These are phyloP conservation scores for Globisporangium okanoganense DNA, from an alignment of 352 stramenopile genomes.

Conservation along the genomic window DNA sequence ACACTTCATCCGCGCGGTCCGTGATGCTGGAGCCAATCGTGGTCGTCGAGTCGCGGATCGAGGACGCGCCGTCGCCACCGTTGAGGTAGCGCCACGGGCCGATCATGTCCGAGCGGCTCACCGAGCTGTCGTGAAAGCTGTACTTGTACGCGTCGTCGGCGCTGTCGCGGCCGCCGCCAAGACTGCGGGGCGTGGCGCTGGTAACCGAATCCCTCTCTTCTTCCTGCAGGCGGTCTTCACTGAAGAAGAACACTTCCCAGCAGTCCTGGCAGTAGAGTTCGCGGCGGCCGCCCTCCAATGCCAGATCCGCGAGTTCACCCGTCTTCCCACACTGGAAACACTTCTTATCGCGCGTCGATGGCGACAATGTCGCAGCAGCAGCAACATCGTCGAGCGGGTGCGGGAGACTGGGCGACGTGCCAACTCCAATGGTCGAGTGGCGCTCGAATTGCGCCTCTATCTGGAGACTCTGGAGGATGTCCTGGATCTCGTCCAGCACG, in stretches of 20 bases:
- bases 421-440: constrained; percentile 58
- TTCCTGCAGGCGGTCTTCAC: constrained; percentile 35
- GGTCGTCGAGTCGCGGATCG: constrained; percentile 52
- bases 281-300: constrained; percentile 33
- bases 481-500: constrained; percentile 77
- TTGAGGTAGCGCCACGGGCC: constrained; percentile 51
- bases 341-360: constrained; percentile 23
- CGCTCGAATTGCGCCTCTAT: constrained; percentile 80
- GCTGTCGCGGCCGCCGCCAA: constrained; percentile 12
- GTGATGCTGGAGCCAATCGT: constrained; percentile 51
- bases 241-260: constrained; percentile 75
- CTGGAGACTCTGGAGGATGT: constrained; percentile 71
- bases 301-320: constrained; percentile 51
- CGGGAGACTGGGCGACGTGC: constrained; percentile 24
- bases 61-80: constrained; percentile 37
- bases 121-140: constrained; percentile 70
- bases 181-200: constrained; percentile 12
- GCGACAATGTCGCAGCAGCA: constrained; percentile 2
- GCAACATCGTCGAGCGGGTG: background rate
- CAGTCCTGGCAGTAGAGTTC: constrained; percentile 72
- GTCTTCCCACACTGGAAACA: constrained; percentile 56
- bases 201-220: constrained; percentile 12
- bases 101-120: constrained; percentile 50
- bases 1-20: constrained; percentile 26
- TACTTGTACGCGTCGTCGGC: constrained; percentile 56